These are phyloP conservation scores for Mortierella alpina DNA, from an alignment of 192 early-diverging fungal species.

Conservation along the genomic window DNA sequence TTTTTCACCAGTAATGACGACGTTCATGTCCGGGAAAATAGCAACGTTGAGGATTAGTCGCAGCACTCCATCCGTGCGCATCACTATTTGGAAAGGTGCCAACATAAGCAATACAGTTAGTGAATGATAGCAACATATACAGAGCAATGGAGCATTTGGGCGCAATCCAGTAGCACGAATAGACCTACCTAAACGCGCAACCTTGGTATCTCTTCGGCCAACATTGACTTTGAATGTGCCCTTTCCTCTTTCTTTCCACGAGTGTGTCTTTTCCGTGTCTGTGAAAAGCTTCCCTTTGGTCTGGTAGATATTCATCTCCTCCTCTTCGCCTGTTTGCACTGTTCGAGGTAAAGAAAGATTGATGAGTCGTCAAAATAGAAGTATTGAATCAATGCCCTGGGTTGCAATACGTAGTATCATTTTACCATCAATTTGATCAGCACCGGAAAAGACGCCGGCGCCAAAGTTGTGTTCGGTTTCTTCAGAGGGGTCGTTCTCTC, in stretches of 20 bases:
- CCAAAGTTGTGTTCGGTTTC: conserved; percentile 26
- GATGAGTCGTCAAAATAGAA: neutral
- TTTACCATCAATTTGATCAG: conserved; percentile 47
- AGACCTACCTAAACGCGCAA: conserved; percentile 38
- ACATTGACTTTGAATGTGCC: conserved; percentile 50
- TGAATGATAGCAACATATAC: neutral
- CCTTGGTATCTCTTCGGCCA: conserved; percentile 24
- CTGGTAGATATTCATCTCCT: conserved; percentile 34
- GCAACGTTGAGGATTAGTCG: conserved; percentile 41
- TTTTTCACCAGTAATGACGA: conserved; percentile 40
- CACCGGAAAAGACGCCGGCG: conserved; percentile 28
- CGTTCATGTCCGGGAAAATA: conserved; percentile 41
- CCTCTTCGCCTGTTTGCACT: conserved; percentile 50
- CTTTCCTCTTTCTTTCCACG: conserved; percentile 48
- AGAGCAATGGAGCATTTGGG: too few relatives aligned
- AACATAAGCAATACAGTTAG: neutral
- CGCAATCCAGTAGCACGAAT: neutral
- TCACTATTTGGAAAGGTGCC: conserved; percentile 6
- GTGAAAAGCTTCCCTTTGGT: conserved; percentile 50
- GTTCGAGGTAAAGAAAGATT: neutral
- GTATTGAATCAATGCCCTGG: neutral
- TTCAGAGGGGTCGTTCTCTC: conserved; percentile 19
- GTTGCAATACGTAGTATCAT: neutral
- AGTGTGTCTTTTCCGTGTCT: conserved; percentile 31
- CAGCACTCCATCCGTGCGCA: conserved; percentile 45